phyloP scores from a whole-genome alignment of 768 basidiomycete species.

The Floccularia luteovirens region DNA sequence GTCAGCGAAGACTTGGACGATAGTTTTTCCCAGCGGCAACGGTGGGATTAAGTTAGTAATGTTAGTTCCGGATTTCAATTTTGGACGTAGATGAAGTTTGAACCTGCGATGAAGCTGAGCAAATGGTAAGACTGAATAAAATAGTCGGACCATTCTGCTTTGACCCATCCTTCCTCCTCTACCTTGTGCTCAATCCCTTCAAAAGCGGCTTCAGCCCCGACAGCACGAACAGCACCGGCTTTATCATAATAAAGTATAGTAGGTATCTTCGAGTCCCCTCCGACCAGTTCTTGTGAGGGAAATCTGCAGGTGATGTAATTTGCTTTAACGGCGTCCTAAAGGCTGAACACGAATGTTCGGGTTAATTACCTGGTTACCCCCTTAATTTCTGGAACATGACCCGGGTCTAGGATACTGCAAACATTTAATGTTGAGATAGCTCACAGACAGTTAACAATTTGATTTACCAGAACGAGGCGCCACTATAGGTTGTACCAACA shows the following conservation, averaged over 20 bases:
- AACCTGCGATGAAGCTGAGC: conserved; percentile 19
- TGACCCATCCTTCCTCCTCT: conserved; percentile 35
- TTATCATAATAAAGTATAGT: conserved; percentile 39
- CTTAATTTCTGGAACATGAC: conserved; percentile 13
- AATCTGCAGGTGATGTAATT: conserved; percentile 31
- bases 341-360: no score
- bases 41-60: conserved; percentile 20
- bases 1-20: conserved; percentile 37
- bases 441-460: conserved; percentile 2
- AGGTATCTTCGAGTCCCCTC: conserved; percentile 40
- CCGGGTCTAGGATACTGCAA: conserved; percentile 30
- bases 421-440: conserved; percentile 1
- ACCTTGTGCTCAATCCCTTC: conserved; percentile 29
- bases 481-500: conserved; percentile 34
- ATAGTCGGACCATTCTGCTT: conserved; percentile 32
- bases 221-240: conserved; percentile 26
- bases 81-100: conserved; percentile 29
- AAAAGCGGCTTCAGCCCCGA: conserved; percentile 37
- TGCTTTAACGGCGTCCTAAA: no score
- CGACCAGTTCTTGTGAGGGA: conserved; percentile 34
- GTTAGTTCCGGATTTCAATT: conserved; percentile 11
- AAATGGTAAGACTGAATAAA: background rate
- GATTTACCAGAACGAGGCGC: conserved; percentile 28
- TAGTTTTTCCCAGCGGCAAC: conserved; percentile 33
- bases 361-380: conserved; percentile 28